Conservation (phyloP, 768 basidiomycete genomes). For the Porphyrellus cyaneotinctus region DNA sequence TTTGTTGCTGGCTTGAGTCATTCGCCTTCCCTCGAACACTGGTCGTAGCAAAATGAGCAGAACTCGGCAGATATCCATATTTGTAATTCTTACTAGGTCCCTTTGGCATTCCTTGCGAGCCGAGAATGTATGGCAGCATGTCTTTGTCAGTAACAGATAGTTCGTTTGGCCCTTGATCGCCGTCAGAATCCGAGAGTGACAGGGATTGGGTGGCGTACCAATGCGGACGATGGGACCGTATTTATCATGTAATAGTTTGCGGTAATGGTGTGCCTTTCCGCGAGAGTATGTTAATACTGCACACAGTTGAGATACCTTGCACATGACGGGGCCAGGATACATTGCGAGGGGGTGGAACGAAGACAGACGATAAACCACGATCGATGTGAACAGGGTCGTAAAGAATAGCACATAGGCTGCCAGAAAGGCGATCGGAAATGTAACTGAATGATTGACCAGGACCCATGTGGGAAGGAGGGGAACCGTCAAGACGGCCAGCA, state of each 20-base stretch:
- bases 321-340: constrained; percentile 34
- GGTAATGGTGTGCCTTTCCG: constrained; percentile 18
- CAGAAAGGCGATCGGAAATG: constrained; percentile 8
- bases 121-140: constrained; percentile 23
- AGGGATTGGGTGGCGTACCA: constrained; percentile 17
- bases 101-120: constrained; percentile 28
- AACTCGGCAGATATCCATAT: neutral
- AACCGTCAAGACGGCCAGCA: constrained; percentile 9
- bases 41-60: constrained; percentile 1
- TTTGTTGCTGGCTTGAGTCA: constrained; percentile 14
- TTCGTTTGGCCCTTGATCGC: constrained; percentile 35
- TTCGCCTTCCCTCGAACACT: constrained; percentile 23
- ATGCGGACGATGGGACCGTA: constrained; percentile 35
- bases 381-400: constrained; percentile 23
- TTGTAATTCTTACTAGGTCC: constrained; percentile 24
- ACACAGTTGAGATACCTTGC: constrained; percentile 32
- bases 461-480: constrained; percentile 13
- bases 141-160: constrained; percentile 29
- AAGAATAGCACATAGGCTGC: constrained; percentile 18
- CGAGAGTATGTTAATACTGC: constrained; percentile 15
- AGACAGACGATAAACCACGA: constrained; percentile 36
- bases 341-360: constrained; percentile 36
- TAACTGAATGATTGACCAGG: constrained; percentile 5
- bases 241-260: constrained; percentile 22
- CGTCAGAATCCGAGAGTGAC: constrained; percentile 6